Conservation (phyloP, 2,329 filamentous ascomycete genomes). For the Pseudogymnoascus sp. region DNA sequence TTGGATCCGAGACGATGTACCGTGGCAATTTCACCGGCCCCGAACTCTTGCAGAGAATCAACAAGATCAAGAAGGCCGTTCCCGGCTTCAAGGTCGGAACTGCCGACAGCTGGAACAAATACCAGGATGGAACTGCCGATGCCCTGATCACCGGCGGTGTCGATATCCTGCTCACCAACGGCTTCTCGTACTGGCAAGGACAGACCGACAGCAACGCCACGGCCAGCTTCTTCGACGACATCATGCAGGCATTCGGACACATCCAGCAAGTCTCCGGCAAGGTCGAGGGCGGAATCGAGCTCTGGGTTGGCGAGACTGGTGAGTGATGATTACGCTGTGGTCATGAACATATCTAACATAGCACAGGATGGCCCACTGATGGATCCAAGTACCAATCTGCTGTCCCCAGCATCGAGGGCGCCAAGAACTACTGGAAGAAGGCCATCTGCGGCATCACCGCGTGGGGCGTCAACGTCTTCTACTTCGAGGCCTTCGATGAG, state of each 20-base stretch:
- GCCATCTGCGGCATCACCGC: conserved; percentile 55
- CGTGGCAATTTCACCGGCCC: conserved; percentile 56
- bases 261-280: conserved; percentile 51
- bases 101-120: conserved; percentile 68
- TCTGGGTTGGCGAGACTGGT: conserved; percentile 62
- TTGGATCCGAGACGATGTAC: conserved; percentile 64
- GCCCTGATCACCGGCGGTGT: conserved; percentile 46
- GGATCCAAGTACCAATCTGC: conserved; percentile 55
- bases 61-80: conserved; percentile 48
- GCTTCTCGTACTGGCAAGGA: conserved; percentile 67
- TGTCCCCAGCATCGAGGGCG: conserved; percentile 49
- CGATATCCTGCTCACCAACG: conserved; percentile 56
- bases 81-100: conserved; percentile 53
- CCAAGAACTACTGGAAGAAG: conserved; percentile 50
- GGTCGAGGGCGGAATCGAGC: conserved; percentile 44
- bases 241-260: conserved; percentile 52
- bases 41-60: conserved; percentile 52
- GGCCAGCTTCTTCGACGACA: conserved; percentile 57
- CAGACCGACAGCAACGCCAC: conserved; percentile 46
- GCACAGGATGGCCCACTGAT: conserved; percentile 49
- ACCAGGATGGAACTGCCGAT: conserved; percentile 58
- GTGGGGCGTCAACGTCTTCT: conserved; percentile 62
- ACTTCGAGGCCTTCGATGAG: conserved; percentile 68
- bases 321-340: not conserved
- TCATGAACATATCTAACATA: not conserved